phyloP scores from a whole-genome alignment of 2,329 filamentous ascomycete genomes.

The Neonectria faginata region DNA sequence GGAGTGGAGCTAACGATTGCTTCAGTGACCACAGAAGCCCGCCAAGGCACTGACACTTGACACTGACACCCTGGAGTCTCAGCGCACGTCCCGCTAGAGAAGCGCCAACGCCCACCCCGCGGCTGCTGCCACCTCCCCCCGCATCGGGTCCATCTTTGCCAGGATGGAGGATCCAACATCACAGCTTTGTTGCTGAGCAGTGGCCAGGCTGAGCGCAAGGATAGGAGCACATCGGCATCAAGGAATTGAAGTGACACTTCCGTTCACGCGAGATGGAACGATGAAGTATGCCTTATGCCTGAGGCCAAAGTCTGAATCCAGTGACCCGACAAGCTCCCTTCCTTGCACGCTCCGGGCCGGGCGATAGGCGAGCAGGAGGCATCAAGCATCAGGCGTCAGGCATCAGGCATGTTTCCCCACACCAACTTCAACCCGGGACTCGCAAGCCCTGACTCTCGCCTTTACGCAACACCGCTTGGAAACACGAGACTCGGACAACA shows the following conservation, averaged over 20 bases:
- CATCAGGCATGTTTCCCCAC: slow-evolving; percentile 17
- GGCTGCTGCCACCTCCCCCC: slow-evolving; percentile 10
- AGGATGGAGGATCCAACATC: background rate
- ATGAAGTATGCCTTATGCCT: background rate
- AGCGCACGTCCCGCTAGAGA: slow-evolving; percentile 5
- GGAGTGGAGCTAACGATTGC: background rate
- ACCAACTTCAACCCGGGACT: slow-evolving; percentile 18
- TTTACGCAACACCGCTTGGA: slow-evolving; percentile 19
- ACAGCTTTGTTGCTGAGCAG: background rate
- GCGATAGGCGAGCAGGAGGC: background rate
- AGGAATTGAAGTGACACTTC: background rate
- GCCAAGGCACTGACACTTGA: slow-evolving; percentile 7
- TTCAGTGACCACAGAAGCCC: slow-evolving; percentile 9
- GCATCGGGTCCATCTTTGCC: slow-evolving; percentile 2
- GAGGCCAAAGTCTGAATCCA: slow-evolving; percentile 7
- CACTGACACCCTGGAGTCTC: background rate
- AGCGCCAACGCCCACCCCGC: slow-evolving; percentile 10
- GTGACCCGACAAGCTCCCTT: slow-evolving; percentile 11
- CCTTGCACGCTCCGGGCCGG: slow-evolving; percentile 21
- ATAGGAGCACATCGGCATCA: background rate
- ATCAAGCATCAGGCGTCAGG: background rate
- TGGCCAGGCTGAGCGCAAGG: no score
- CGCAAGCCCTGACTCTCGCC: slow-evolving; percentile 7
- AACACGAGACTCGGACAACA: slow-evolving; percentile 12
- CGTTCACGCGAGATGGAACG: slow-evolving; percentile 1